A percentile compares a stretch with the other conserved stretches of the same genome.
These are phyloP conservation scores for Cenchrus fungigraminus DNA, from an alignment of 176 grass and related monocot genomes.

Conservation along the genomic window DNA sequence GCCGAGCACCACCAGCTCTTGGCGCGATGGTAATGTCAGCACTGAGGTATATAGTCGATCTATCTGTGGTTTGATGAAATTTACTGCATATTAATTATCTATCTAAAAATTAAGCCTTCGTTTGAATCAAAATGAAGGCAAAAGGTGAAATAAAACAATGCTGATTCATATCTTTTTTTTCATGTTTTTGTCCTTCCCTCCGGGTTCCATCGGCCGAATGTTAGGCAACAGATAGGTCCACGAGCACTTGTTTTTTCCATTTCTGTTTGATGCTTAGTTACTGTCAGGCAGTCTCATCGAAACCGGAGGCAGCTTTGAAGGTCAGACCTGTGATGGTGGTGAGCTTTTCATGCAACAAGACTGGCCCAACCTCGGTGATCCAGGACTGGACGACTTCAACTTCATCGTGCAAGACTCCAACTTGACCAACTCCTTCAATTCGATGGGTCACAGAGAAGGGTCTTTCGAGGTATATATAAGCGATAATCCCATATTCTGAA, in stretches of 20 bases:
- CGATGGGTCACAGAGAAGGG: background rate
- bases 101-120: background rate
- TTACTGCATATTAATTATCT: background rate
- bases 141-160: background rate
- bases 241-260: background rate
- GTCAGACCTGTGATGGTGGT: background rate
- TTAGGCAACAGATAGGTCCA: slow-evolving; percentile 26
- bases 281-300: background rate
- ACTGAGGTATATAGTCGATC: background rate
- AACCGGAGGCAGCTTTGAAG: background rate
- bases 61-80: background rate
- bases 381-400: background rate
- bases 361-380: slow-evolving; percentile 2
- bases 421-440: background rate
- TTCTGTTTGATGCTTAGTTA: slow-evolving; percentile 13
- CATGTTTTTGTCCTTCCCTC: background rate
- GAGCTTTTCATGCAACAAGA: background rate
- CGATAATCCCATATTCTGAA: background rate
- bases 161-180: background rate
- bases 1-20: background rate
- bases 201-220: slow-evolving; percentile 11
- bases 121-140: background rate
- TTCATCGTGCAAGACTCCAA: background rate
- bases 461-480: slow-evolving; percentile 14
- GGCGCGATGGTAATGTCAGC: background rate